Evolutionary conservation across 257 asterid genomes (phyloP).

Genomic region (Penstemon barbatus): DNA sequence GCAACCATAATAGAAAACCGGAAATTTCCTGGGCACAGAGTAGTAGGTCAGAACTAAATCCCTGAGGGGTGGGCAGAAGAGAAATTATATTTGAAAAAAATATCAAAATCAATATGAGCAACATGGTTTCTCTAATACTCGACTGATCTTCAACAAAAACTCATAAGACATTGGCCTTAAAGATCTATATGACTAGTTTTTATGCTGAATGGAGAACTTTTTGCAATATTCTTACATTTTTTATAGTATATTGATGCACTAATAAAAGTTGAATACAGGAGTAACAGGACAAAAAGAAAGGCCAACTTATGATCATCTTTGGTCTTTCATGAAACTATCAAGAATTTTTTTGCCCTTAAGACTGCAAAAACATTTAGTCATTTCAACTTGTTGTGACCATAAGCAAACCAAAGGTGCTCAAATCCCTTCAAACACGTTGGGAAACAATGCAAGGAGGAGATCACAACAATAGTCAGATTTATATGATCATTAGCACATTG

Average conservation of each 20-base stretch:
- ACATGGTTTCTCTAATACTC: conserved; percentile 9
- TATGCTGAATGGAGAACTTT: not conserved
- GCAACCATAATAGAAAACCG: conserved; percentile 11
- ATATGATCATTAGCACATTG: conserved; percentile 5
- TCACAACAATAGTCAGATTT: not conserved
- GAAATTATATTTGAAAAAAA: not conserved
- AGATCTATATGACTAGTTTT: conserved; percentile 2
- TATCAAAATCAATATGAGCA: not conserved
- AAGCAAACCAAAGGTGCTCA: conserved; percentile 9
- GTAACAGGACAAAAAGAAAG: conserved; percentile 5
- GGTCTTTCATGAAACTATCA: conserved; percentile 10
- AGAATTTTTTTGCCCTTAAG: conserved; percentile 7
- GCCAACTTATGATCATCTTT: not conserved
- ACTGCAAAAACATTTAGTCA: not conserved
- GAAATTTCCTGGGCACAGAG: conserved; percentile 6
- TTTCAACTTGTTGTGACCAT: not conserved
- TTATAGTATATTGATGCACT: not conserved
- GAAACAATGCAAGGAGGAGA: not conserved
- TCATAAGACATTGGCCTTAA: not conserved
- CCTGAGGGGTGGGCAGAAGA: not conserved
- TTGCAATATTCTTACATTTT: conserved; percentile 2
- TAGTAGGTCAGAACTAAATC: not conserved
- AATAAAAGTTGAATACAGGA: not conserved
- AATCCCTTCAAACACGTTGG: conserved; percentile 19
- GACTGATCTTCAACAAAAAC: not conserved